Evolutionary conservation across 306 rosid genomes (phyloP).

Genomic region (Carpinus fangiana): DNA sequence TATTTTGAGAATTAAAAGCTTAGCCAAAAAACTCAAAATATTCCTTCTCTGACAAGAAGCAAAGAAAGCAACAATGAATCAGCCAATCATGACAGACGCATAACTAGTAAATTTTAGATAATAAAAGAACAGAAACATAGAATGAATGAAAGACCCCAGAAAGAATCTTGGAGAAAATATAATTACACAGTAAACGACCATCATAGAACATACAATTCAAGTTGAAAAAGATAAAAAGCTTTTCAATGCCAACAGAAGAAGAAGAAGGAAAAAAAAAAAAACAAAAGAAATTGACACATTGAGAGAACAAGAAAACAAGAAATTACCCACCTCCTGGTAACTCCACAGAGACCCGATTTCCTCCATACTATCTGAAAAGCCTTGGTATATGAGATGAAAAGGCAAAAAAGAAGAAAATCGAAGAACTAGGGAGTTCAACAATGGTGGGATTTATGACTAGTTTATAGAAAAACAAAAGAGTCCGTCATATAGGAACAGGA

Average conservation of each 20-base stretch:
- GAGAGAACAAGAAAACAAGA: constrained; percentile 11
- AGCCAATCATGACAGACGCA: not conserved
- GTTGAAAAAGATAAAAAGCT: not conserved
- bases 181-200: not conserved
- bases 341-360: constrained; percentile 47
- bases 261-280: too few relatives aligned
- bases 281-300: not conserved
- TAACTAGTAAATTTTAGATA: constrained; percentile 3
- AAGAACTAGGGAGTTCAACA: constrained; percentile 25
- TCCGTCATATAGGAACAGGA: constrained; percentile 1
- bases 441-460: constrained; percentile 14
- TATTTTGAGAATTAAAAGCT: not conserved
- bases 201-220: constrained; percentile 4
- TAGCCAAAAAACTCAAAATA: not conserved
- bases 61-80: not conserved
- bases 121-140: not conserved
- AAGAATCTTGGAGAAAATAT: constrained; percentile 7
- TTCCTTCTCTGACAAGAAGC: not conserved
- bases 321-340: constrained; percentile 58
- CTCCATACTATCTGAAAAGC: constrained; percentile 46
- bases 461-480: constrained; percentile 41
- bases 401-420: not conserved
- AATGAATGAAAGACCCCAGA: constrained; percentile 4
- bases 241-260: constrained; percentile 14
- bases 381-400: constrained; percentile 5